These are phyloP conservation scores for Ambrosiella xylebori DNA, from an alignment of 2,329 filamentous ascomycete genomes.

Conservation along the genomic window DNA sequence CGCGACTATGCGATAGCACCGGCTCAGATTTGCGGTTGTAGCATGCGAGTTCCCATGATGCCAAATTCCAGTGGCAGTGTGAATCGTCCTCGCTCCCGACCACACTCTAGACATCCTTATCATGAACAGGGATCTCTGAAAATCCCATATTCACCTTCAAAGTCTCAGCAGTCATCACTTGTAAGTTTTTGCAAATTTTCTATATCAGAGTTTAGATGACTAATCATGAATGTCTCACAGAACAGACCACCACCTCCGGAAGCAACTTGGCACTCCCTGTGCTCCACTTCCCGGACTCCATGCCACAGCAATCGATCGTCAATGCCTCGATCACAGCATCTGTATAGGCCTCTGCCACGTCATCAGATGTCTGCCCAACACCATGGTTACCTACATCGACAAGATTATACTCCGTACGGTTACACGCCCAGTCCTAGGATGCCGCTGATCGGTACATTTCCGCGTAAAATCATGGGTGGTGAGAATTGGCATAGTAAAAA, in stretches of 20 bases:
- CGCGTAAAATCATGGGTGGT: neutral
- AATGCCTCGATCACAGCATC: neutral
- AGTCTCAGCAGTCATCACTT: no score
- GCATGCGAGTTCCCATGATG: neutral
- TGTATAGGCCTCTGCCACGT: neutral
- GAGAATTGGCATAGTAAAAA: constrained; percentile 2
- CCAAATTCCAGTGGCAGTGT: neutral
- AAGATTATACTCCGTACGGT: neutral
- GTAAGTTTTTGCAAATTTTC: no score
- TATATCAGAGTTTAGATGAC: no score
- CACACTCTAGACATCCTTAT: neutral
- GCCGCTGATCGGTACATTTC: neutral
- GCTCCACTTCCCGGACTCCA: neutral
- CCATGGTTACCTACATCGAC: constrained; percentile 2
- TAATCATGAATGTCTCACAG: no score
- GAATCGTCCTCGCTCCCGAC: neutral
- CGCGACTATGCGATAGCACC: constrained; percentile 1
- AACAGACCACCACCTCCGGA: no score
- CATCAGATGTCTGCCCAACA: constrained; percentile 7
- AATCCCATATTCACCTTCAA: no score
- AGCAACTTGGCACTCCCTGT: neutral
- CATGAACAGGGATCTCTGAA: no score
- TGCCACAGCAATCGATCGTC: neutral
- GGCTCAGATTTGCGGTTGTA: neutral
- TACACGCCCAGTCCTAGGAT: neutral